phyloP scores from a whole-genome alignment of 1,139 yeast species.

The Candida labiduridarum region DNA sequence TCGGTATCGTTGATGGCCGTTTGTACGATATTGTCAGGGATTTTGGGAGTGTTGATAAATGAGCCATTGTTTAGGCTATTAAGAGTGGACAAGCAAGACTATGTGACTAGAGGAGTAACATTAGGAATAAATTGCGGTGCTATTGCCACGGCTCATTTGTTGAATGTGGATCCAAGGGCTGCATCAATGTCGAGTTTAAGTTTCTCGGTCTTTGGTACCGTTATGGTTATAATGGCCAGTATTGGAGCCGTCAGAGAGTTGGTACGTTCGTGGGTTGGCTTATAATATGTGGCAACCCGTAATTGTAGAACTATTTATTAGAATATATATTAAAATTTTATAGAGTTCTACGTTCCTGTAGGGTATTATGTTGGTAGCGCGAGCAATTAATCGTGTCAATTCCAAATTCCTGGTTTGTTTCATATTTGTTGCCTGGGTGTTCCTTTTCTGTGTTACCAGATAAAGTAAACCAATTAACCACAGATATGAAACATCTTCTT shows the following conservation, averaged over 20 bases:
- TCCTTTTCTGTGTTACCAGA: too few species aligned
- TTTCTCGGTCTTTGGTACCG: slow-evolving; percentile 71
- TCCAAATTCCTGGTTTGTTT: too few species aligned
- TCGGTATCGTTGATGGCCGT: slow-evolving; percentile 76
- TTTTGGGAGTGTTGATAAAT: slow-evolving; percentile 72
- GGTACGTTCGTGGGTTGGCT: slow-evolving; percentile 32
- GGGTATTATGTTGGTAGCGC: background rate
- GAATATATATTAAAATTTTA: too few species aligned
- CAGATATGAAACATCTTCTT: too few species aligned
- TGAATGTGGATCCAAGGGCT: slow-evolving; percentile 73
- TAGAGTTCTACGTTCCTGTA: background rate
- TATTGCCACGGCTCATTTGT: slow-evolving; percentile 74
- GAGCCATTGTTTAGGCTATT: slow-evolving; percentile 49
- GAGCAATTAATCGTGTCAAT: too few species aligned
- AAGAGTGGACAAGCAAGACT: slow-evolving; percentile 62
- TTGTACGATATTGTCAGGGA: slow-evolving; percentile 77
- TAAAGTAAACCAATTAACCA: too few species aligned
- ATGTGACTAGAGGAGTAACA: slow-evolving; percentile 74
- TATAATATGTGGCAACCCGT: slow-evolving; percentile 13
- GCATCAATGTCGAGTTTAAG: slow-evolving; percentile 77
- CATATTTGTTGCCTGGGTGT: too few species aligned
- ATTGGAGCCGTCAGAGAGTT: slow-evolving; percentile 40
- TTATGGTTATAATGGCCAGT: slow-evolving; percentile 70
- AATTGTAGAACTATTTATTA: background rate
- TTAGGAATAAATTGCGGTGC: slow-evolving; percentile 82